Percentiles rank a stretch among this genome's conserved stretches.
phyloP scores from a whole-genome alignment of 192 early-diverging fungal genomes.

The Diversispora epigaea region DNA sequence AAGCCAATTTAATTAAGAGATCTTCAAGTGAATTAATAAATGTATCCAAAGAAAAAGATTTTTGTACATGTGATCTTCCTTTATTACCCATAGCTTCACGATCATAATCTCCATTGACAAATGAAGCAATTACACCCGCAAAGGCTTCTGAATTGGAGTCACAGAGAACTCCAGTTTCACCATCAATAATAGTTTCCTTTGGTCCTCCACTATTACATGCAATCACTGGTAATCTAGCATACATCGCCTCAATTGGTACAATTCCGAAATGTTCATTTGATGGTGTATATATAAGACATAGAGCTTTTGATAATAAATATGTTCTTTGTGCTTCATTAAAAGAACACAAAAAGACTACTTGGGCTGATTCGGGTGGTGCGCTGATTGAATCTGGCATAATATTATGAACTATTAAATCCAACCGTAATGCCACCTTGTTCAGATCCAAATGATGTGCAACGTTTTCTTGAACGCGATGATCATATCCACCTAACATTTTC shows the following conservation, averaged over 20 bases:
- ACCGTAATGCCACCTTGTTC: conserved; percentile 49
- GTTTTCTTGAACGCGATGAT: conserved; percentile 82
- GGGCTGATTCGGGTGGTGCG: conserved; percentile 39
- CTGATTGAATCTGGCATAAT: conserved; percentile 39
- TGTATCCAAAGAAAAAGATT: conserved; percentile 61
- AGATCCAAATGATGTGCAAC: conserved; percentile 78
- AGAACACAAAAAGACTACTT: conserved; percentile 87
- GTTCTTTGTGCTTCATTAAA: conserved; percentile 80
- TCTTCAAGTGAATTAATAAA: conserved; percentile 72
- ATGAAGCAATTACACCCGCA: conserved; percentile 56
- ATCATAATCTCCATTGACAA: conserved; percentile 50
- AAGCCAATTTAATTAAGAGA: conserved; percentile 50
- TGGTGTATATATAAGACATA: conserved; percentile 85
- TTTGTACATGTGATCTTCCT: conserved; percentile 61
- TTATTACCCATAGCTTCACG: conserved; percentile 60
- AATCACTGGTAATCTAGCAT: conserved; percentile 80
- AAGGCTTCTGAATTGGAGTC: conserved; percentile 58
- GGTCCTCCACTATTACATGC: conserved; percentile 87
- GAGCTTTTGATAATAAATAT: conserved; percentile 61
- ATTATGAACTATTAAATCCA: conserved; percentile 49
- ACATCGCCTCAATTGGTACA: conserved; percentile 97
- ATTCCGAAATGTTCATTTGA: conserved; percentile 95
- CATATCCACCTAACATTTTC: conserved; percentile 72
- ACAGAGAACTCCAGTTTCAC: conserved; percentile 77
- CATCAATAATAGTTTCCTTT: conserved; percentile 73